Evolutionary conservation across 495 filamentous ascomycete species (phyloP).

Genomic region (Podospora sp.): DNA sequence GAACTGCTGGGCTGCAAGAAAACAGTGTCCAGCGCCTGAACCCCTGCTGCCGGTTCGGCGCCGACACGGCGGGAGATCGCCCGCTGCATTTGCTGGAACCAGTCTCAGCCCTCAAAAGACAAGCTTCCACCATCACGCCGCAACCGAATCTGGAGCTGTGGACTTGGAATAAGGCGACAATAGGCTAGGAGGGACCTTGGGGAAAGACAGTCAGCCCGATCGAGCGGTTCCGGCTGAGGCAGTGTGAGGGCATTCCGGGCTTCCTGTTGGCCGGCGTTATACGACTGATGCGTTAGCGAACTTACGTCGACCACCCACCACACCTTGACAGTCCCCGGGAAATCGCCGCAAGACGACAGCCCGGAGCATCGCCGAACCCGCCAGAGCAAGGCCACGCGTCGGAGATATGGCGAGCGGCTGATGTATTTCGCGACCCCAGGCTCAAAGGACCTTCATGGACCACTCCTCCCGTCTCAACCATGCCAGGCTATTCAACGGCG

Average conservation of each 20-base stretch:
- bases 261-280: neutral
- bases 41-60: constrained; percentile 4
- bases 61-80: constrained; percentile 7
- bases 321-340: neutral
- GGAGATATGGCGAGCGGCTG: neutral
- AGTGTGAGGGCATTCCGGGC: neutral
- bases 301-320: neutral
- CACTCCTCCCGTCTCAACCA: neutral
- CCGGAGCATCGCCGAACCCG: neutral
- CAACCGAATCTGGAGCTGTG: neutral
- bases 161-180: neutral
- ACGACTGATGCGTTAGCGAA: neutral
- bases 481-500: neutral
- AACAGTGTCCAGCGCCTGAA: neutral
- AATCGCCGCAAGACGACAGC: neutral
- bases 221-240: neutral
- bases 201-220: neutral
- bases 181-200: neutral
- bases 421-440: neutral
- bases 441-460: neutral
- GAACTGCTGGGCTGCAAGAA: neutral
- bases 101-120: neutral
- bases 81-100: neutral
- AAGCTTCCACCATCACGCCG: neutral
- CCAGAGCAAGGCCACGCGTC: neutral